Evolutionary conservation across 139 green algal species (phyloP).

Genomic region (Chlamydomonas sphaeroides): DNA sequence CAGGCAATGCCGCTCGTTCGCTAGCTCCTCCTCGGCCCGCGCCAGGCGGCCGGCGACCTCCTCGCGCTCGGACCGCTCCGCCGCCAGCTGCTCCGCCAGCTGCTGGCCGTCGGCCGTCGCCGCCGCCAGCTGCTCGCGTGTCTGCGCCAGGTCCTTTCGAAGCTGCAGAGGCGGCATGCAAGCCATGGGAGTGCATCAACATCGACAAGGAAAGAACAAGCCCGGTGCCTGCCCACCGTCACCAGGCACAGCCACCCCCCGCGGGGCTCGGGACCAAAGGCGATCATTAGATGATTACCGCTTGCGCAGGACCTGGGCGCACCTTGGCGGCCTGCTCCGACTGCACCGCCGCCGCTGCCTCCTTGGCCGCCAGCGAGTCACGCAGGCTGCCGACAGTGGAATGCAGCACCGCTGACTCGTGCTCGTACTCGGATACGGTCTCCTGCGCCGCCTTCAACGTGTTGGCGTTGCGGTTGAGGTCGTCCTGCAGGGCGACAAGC

Average conservation of each 20-base stretch:
- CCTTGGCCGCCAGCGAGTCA: constrained; percentile 1
- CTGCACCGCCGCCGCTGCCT: not conserved
- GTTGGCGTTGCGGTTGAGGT: not conserved
- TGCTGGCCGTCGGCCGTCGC: constrained; percentile 14
- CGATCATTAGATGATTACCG: too few species aligned
- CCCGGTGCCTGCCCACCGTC: too few species aligned
- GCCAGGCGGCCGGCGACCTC: not conserved
- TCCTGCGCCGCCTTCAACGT: constrained; percentile 13
- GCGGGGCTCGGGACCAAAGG: too few species aligned
- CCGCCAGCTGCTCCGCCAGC: not conserved
- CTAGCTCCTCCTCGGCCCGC: too few species aligned
- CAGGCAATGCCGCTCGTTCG: too few species aligned
- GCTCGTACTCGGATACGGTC: not conserved
- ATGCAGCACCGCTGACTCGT: constrained; percentile 1
- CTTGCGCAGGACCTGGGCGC: too few species aligned
- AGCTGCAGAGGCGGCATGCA: too few species aligned
- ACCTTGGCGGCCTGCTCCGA: constrained; percentile 29
- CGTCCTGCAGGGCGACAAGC: not conserved
- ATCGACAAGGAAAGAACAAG: too few species aligned
- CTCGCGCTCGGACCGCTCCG: constrained; percentile 14
- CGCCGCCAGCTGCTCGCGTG: constrained; percentile 16
- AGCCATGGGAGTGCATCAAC: too few species aligned
- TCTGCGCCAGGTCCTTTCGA: constrained; percentile 17
- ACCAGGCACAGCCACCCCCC: too few species aligned
- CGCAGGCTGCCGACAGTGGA: not conserved